Conservation (phyloP, 345 rosid genomes). For the Salix viminalis region DNA sequence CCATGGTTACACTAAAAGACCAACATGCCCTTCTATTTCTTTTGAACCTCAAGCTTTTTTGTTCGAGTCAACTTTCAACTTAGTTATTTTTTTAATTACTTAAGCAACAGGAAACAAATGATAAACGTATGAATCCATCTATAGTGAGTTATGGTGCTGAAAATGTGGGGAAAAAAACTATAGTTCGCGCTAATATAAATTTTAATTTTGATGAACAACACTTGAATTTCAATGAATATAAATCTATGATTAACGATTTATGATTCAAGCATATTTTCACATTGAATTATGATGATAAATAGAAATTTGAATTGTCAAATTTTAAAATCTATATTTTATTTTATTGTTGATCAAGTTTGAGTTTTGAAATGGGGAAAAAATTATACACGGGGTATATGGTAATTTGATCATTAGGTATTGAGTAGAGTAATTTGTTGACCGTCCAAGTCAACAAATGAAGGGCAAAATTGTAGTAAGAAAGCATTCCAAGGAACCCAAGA, state of each 20-base stretch:
- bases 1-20: background rate
- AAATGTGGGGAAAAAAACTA: too few relatives aligned
- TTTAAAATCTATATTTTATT: background rate
- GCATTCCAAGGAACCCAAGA: background rate
- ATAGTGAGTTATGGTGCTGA: background rate
- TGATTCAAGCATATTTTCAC: too few relatives aligned
- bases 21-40: background rate
- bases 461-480: background rate
- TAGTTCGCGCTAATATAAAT: background rate
- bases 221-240: too few relatives aligned
- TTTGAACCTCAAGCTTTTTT: background rate
- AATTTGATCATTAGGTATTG: background rate
- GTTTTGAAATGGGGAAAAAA: too few relatives aligned
- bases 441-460: background rate
- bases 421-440: background rate
- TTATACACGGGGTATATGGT: too few relatives aligned
- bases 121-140: background rate
- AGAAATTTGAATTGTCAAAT: too few relatives aligned
- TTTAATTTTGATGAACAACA: too few relatives aligned
- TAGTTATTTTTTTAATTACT: background rate
- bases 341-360: too few relatives aligned
- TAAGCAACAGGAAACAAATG: background rate
- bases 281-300: too few relatives aligned
- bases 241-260: too few relatives aligned
- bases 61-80: background rate